A percentile compares a stretch with the other conserved stretches of the same genome.
These are phyloP conservation scores for Beauveria scarabaeidicola DNA, from an alignment of 2,329 filamentous ascomycete species.

Conservation along the genomic window DNA sequence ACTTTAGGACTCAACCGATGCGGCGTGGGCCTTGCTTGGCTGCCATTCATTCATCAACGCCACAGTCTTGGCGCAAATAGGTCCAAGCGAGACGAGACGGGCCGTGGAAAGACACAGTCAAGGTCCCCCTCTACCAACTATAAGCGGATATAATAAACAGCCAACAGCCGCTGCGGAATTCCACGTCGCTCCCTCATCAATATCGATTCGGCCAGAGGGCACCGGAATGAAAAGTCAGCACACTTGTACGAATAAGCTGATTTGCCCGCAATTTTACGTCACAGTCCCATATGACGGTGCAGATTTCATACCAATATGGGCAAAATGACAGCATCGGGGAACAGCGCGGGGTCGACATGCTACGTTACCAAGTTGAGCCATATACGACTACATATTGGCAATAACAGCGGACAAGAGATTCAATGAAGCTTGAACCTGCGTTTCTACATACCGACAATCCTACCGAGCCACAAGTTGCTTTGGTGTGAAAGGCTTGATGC, in stretches of 20 bases:
- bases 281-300: not conserved
- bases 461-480: not conserved
- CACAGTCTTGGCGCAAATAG: not conserved
- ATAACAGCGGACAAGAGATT: not conserved
- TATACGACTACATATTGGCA: not conserved
- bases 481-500: not conserved
- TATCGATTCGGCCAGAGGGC: not conserved
- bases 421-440: not conserved
- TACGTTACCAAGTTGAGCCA: not conserved
- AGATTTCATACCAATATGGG: not conserved
- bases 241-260: not conserved
- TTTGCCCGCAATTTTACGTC: not conserved
- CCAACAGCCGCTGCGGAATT: not conserved
- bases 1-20: conserved; percentile 3
- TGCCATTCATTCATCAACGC: not conserved
- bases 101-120: not conserved
- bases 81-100: not conserved
- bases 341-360: not conserved
- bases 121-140: not conserved
- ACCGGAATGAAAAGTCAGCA: not conserved
- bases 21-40: not conserved
- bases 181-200: not conserved
- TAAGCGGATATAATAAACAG: not conserved
- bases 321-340: not conserved
- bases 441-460: not conserved